Base-by-base conservation (phyloP, 768 basidiomycete genomes). In the Lentinula raphanica region DNA sequence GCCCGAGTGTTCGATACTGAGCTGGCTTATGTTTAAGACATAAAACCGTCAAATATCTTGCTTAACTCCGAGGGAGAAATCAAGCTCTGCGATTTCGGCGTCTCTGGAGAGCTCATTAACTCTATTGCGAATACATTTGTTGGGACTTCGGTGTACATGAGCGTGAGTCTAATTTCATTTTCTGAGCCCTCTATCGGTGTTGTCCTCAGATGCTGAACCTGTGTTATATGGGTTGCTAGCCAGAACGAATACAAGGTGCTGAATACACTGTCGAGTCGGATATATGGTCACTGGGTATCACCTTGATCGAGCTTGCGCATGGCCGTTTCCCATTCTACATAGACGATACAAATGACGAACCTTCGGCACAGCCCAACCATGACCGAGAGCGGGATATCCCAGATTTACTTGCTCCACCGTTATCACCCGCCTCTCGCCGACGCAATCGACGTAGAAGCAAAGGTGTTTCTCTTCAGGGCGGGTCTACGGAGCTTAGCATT, bases 21-120 rank as follows among this genome's bases (percentile, higher is more conserved):
- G n/a, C n/a, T n/a, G 12, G n/a, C n/a, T n/a, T n/a, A n/a, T 21
- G 44, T 57, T 49, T 21, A 66, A 61, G 97, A 98, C 32, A 32
- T 32, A 32, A 12, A 32, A 2, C 32, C 32, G 32, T 12, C 32
- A 32, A 32, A 32, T 32, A 32, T 32, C 32, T 32, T 32, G 32
- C 32, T 32, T 12, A 98, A 98, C 69, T 97, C 96, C 5, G 77
- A 79, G 49, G 97, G 97, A 29, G 87, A 97, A 65, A 95, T 98
- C 81, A 99, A 99, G 77, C 95, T 99, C 55, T 98, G 96, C 67
- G 97, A 99, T 72, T 99, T 98, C 70, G 97, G 97, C 39, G 97
- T 99, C 6, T 98, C 95, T 1, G 97, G 97, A 31, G 97, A 99
- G 71, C 82, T 99, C 66, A 96, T 98, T 75, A 98, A 98, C 74